phyloP scores from a whole-genome alignment of 73 alveolate genomes.

The Uronychia setigera region DNA sequence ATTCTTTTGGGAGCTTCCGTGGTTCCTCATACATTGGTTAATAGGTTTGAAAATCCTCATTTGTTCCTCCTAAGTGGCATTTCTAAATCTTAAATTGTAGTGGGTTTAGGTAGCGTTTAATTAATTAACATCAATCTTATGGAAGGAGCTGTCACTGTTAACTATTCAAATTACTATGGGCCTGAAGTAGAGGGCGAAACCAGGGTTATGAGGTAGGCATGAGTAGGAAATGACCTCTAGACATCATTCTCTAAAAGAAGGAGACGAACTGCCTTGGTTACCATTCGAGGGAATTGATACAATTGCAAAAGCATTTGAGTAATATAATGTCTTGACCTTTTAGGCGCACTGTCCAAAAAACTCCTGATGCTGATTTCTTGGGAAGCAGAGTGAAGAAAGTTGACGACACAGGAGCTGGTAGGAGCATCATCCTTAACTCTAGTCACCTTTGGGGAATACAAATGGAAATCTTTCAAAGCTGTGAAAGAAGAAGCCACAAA shows the following conservation, averaged over 20 bases:
- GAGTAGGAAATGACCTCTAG: no score
- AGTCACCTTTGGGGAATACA: slow-evolving; percentile 58
- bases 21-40: no score
- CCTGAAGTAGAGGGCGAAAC: no score
- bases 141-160: no score
- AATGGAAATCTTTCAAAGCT: slow-evolving; percentile 66
- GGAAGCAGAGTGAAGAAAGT: slow-evolving; percentile 61
- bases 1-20: no score
- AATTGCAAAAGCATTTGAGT: slow-evolving; percentile 38
- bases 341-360: slow-evolving; percentile 28
- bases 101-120: no score
- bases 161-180: no score
- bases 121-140: no score
- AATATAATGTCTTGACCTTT: slow-evolving; percentile 16
- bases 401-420: slow-evolving; percentile 5
- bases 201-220: no score
- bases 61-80: no score
- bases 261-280: background rate
- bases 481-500: slow-evolving; percentile 28
- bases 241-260: background rate
- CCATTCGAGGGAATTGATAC: slow-evolving; percentile 21
- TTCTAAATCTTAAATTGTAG: no score
- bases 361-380: slow-evolving; percentile 16
- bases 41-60: no score
- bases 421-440: background rate